Evolutionary conservation across 2,329 filamentous ascomycete genomes (phyloP), one percentile per base, ranked within the genome.

Genomic region (Zymoseptoria crescenta): DNA sequence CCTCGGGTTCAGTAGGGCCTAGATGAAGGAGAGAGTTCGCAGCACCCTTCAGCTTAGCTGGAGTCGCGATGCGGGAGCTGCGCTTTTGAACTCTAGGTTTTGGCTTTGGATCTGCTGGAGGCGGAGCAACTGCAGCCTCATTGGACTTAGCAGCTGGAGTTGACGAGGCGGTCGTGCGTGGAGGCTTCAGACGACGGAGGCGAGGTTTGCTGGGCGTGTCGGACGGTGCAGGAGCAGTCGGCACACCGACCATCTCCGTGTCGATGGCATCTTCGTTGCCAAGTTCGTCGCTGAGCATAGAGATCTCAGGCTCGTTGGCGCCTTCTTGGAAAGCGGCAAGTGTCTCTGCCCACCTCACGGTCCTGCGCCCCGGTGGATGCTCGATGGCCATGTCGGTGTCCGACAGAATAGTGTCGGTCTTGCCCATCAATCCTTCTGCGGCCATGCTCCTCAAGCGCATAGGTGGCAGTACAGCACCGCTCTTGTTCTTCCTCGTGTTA

Each of bases 401-500:
- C n/a, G 24, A 24, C 24, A 3, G 24, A 24, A 51, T 10, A 19
- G 20, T 21, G 8, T 48, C 19, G 45, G 67, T 65, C 52, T 35
- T 54, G 29, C 10, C 41, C 49, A 49, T 52, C 55, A 55, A n/a
- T 49, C 63, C 52, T 21, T 63, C 61, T 16, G 59, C 59, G 20
- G 69, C 68, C 8, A 81, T 68, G 58, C 76, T 77, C 24, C 73
- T 68, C 9, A 81, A 68, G 30, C 76, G 72, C 8, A 76, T 63
- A n/a, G 67, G 70, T 51, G 79, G 78, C 56, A 75, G 67, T 24
- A 80, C 66, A 16, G 75, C 72, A 24, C 74, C 75, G 52, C 75
- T 75, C 59, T 80, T 81, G 67, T 81, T 81, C 67, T 77, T 77
- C 49, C 75, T 72, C 8, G 79, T 81, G 64, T 81, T 81, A 54